A percentile compares a stretch with the other conserved stretches of the same genome.
phyloP scores from a whole-genome alignment of 371 early-diverging fungal species.

The Parasitella parasitica region DNA sequence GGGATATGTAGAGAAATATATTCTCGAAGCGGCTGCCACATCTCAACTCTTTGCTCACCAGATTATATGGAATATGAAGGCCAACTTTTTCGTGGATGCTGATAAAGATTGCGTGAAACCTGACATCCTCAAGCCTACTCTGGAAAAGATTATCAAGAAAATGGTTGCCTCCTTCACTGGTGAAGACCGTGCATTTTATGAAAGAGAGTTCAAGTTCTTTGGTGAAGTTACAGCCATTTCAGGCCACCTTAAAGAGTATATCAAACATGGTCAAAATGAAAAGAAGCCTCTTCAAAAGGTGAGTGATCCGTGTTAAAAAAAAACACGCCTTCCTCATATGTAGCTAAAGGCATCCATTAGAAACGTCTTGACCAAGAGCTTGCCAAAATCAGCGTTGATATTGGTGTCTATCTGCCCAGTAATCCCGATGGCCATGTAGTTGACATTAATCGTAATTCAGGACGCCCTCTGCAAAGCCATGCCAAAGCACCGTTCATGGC shows the following conservation, averaged over 20 bases:
- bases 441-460: conserved; percentile 94
- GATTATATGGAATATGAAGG: conserved; percentile 99
- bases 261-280: conserved; percentile 93
- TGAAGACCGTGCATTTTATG: conserved; percentile 85
- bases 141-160: conserved; percentile 84
- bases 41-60: conserved; percentile 98
- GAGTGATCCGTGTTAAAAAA: too few relatives aligned
- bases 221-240: conserved; percentile 94
- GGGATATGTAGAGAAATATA: conserved; percentile 91
- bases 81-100: conserved; percentile 86
- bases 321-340: too few relatives aligned
- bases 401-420: conserved; percentile 97
- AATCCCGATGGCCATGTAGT: conserved; percentile 96
- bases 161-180: conserved; percentile 82
- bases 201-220: conserved; percentile 96
- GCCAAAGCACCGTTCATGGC: conserved; percentile 99
- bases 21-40: conserved; percentile 87
- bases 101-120: conserved; percentile 77
- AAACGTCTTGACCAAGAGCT: conserved; percentile 93
- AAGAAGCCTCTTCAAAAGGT: conserved; percentile 82
- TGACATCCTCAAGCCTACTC: conserved; percentile 79
- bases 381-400: conserved; percentile 89
- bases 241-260: conserved; percentile 93
- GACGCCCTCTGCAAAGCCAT: conserved; percentile 95
- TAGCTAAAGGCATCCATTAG: too few relatives aligned